Base-by-base conservation (phyloP, 108 stramenopile species). In the Nannochloropsis gaditana region DNA sequence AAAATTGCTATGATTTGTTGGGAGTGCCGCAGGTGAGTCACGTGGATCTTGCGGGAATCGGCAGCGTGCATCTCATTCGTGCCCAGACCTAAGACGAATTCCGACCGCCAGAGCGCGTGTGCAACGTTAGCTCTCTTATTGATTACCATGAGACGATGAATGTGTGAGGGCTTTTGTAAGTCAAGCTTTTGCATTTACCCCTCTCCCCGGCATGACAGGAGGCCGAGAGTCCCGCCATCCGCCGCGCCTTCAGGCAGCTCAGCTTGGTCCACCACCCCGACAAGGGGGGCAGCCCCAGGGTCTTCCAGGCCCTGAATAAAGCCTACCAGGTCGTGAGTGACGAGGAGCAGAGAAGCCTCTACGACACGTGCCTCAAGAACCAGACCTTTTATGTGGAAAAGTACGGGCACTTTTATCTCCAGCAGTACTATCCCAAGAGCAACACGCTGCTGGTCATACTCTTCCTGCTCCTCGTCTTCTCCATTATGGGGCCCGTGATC, bases 281-380 rank as follows among this genome's bases (percentile, higher is more conserved):
- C 59, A 73, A 73, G 59, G 59, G 59, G 15, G 59, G 59, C 15
- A 73, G n/a, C 59, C 59, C 59, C 59, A 73, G n/a, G 59, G n/a
- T 73, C n/a, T 73, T 73, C 59, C 59, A 73, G n/a, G 59, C 59
- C 59, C 59, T 73, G 59, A 73, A 73, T n/a, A 73, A 73, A n/a
- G 59, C 59, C 59, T 73, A 73, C 6, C 59, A 73, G 59, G 59
- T 73, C 19, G 59, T 73, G 59, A n/a, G 59, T 73, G 59, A 73
- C 3, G 59, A 73, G 59, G 59, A 73, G 59, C 59, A 73, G n/a
- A 15, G 59, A 8, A 3, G 19, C 15, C 59, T 73, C n/a, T 73
- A 73, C 59, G n/a, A 73, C 59, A 73, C 59, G 2, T 73, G 59
- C 59, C 59, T 73, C 19, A n/a, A n/a, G n/a, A 73, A 73, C n/a